Conservation (phyloP, 2,329 filamentous ascomycete genomes). For the Aspergillus tamarii region DNA sequence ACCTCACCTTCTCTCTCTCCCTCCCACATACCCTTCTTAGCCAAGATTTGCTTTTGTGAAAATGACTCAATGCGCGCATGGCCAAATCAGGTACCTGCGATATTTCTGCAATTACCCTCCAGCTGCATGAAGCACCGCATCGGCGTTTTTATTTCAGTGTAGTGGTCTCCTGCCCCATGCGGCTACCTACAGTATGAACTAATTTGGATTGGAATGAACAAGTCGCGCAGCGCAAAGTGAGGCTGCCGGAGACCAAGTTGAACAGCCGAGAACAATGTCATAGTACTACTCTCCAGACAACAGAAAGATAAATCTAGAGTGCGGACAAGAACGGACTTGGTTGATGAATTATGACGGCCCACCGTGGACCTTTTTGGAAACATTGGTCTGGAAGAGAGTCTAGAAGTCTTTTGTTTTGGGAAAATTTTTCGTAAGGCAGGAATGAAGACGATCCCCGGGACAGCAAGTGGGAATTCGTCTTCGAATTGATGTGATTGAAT, state of each 20-base stretch:
- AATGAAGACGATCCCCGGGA: constrained; percentile 11
- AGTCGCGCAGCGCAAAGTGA: background rate
- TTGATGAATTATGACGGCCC: background rate
- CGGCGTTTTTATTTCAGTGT: background rate
- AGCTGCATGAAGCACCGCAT: background rate
- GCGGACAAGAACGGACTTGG: background rate
- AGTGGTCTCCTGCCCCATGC: constrained; percentile 2
- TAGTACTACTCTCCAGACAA: background rate
- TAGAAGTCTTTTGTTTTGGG: background rate
- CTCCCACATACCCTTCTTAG: no score
- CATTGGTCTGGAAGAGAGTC: background rate
- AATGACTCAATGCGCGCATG: background rate
- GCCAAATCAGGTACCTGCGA: constrained; percentile 5
- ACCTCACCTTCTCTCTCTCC: background rate
- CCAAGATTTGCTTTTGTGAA: background rate
- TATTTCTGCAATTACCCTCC: constrained; percentile 3
- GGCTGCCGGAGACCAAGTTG: background rate
- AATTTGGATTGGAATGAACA: background rate
- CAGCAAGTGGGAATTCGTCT: constrained; percentile 2
- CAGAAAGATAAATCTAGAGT: background rate
- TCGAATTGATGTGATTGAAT: constrained; percentile 1
- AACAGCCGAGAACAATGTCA: background rate
- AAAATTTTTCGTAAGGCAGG: background rate
- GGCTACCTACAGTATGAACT: constrained; percentile 1
- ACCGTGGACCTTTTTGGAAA: background rate